Base-by-base conservation (phyloP, 2,329 filamentous ascomycete species). In the Uncinocarpus reesii region DNA sequence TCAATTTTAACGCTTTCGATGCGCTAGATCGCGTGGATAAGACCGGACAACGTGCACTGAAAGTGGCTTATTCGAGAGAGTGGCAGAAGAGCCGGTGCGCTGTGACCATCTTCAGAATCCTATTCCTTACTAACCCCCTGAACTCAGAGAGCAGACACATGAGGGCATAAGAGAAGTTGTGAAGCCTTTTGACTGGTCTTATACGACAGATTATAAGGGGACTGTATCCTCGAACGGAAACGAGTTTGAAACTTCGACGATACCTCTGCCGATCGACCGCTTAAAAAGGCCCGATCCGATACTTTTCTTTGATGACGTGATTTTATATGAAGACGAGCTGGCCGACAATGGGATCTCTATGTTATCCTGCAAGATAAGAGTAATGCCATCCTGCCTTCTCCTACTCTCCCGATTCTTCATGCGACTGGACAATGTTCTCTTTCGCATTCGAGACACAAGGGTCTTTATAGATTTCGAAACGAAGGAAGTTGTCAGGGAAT, bases 111-210 rank as follows among this genome's bases (percentile, higher is more conserved):
- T 57, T 58, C 60, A 58, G 20, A 31, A n/a, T 15, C 7, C 11
- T 24, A 32, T 15, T n/a, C 26, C 15, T 10, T 31, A 29, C 21
- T 34, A 40, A 34, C 29, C 15, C 11, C 10, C 18, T 20, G n/a
- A 41, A 8, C 15, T 31, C 52, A 87, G 88, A 64, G 80, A 83
- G 65, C 85, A 85, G 58, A 83, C 84, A 42, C 84, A 88, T 55
- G 78, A 84, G 58, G 86, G 84, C 48, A 95, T 98, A 64, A 87
- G 86, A 62, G 87, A 95, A 62, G 83, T 95, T 21, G 86, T 98
- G 47, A 89, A 89, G 70, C 89, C 90, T 2, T 98, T 93, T 64
- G 92, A 98, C 70, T 98, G 92, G 92, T 95, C 87, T 53, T 98
- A 96, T 69, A 92, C 81, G 56, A 95, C 90, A 29, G 77, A 82